phyloP scores from a whole-genome alignment of 1,139 yeast species.

The Suhomyces kunorum region DNA sequence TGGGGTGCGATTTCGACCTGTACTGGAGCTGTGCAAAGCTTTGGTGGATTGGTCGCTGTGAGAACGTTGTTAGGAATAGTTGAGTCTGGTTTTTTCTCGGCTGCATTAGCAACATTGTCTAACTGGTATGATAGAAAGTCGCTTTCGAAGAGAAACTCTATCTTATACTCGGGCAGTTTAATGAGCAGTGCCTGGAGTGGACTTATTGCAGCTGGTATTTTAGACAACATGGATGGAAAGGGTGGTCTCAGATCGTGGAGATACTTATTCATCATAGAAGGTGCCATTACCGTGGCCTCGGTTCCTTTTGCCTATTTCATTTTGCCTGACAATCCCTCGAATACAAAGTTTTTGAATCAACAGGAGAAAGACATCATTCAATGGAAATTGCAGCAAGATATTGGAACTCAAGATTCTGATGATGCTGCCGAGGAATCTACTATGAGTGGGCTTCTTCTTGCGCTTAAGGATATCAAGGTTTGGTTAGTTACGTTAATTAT shows the following conservation, averaged over 20 bases:
- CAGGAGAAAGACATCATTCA: constrained; percentile 23
- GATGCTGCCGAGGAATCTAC: constrained; percentile 21
- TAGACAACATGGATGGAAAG: constrained; percentile 47
- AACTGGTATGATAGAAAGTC: constrained; percentile 52
- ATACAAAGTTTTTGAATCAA: constrained; percentile 23
- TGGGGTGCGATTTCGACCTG: constrained; percentile 58
- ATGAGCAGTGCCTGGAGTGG: constrained; percentile 85
- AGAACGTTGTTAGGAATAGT: constrained; percentile 56
- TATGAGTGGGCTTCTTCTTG: constrained; percentile 32
- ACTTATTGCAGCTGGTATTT: constrained; percentile 64
- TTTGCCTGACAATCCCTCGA: constrained; percentile 25
- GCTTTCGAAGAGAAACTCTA: constrained; percentile 54
- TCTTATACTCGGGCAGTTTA: constrained; percentile 64
- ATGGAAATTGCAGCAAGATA: constrained; percentile 43
- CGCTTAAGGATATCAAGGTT: constrained; percentile 46
- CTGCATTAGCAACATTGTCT: constrained; percentile 49
- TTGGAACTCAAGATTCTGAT: constrained; percentile 46
- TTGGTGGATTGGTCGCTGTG: constrained; percentile 46
- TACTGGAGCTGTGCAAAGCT: constrained; percentile 42
- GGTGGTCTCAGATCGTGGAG: constrained; percentile 40
- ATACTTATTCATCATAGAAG: constrained; percentile 25
- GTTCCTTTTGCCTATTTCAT: constrained; percentile 25
- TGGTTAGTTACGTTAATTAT: constrained; percentile 49
- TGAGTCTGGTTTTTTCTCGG: constrained; percentile 62
- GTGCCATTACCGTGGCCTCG: constrained; percentile 23